Evolutionary conservation across 2,329 filamentous ascomycete species (phyloP), one percentile per base, ranked within the genome.

Genomic region (Aspergillus persii): DNA sequence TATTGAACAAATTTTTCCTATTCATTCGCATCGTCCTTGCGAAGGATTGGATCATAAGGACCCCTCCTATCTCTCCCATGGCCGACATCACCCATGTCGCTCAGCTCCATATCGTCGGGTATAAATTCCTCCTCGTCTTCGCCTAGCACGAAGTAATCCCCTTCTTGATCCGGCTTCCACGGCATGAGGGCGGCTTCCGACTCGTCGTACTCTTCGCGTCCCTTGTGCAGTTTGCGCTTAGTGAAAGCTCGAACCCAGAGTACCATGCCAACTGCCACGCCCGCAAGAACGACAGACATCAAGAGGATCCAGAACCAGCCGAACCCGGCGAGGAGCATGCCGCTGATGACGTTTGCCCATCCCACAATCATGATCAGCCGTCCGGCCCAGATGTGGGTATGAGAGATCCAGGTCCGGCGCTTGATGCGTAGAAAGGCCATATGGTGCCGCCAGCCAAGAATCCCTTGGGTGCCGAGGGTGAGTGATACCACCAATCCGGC

Each of bases 391-490:
- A 56, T 61, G 46, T 61, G 59, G 3, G 52, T 53, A 27, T 61
- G 46, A 8, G 59, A 61, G 6, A 54, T 51, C 59, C 59, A 61
- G 50, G 48, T 50, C 29, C 59, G 59, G 5, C 23, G 52, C 29
- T 44, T 50, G n/a, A 58, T 53, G 11, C 33, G 52, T 11, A 61
- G 41, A 27, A 61, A 61, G n/a, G 55, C 31, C 29, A 56, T 33
- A 41, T 61, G 59, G 33, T 61, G 56, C 8, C 59, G 49, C 59
- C 59, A 58, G 8, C 59, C 59, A 12, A 58, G 53, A 8, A 46
- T 11, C 9, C 47, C 54, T 33, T 61, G 59, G 30, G 39, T 15
- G 8, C 54, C 44, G 9, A 39, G 39, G 36, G 33, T 23, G 36
- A 15, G 11, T n/a, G 59, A 36, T 23, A 59, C 59, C 26, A 51